Evolutionary conservation across 208 protist species (phyloP).

Genomic region (Trypanosoma mega): DNA sequence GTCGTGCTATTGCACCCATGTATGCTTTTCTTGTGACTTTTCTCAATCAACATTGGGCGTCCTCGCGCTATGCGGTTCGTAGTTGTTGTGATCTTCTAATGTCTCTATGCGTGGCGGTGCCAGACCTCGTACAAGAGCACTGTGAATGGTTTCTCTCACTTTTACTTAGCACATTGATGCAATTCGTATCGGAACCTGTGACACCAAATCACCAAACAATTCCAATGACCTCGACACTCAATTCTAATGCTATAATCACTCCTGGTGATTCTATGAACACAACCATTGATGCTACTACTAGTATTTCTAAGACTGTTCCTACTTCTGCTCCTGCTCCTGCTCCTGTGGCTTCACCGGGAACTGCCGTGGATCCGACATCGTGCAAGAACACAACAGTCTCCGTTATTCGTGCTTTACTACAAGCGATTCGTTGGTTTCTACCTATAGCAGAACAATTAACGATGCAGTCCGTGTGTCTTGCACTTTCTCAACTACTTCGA

Average conservation of each 20-base stretch:
- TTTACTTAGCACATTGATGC: conserved; percentile 49
- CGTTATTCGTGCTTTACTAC: conserved; percentile 21
- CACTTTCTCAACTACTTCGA: conserved; percentile 24
- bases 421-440: conserved; percentile 22
- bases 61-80: conserved; percentile 30
- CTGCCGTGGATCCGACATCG: neutral
- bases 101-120: conserved; percentile 50
- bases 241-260: no score
- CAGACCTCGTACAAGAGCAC: conserved; percentile 63
- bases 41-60: conserved; percentile 49
- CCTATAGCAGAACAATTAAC: conserved; percentile 25
- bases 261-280: no score
- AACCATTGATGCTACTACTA: no score
- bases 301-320: no score
- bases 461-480: conserved; percentile 18
- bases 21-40: conserved; percentile 66
- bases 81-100: conserved; percentile 66
- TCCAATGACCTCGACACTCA: neutral
- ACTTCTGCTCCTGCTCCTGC: no score
- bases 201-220: neutral
- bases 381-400: neutral
- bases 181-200: conserved; percentile 9
- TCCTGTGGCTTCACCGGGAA: neutral
- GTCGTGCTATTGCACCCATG: conserved; percentile 55
- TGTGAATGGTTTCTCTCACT: conserved; percentile 54